Evolutionary conservation across 495 filamentous ascomycete species (phyloP), one percentile per base, ranked within the genome.

Genomic region (Geopyxis carbonaria): DNA sequence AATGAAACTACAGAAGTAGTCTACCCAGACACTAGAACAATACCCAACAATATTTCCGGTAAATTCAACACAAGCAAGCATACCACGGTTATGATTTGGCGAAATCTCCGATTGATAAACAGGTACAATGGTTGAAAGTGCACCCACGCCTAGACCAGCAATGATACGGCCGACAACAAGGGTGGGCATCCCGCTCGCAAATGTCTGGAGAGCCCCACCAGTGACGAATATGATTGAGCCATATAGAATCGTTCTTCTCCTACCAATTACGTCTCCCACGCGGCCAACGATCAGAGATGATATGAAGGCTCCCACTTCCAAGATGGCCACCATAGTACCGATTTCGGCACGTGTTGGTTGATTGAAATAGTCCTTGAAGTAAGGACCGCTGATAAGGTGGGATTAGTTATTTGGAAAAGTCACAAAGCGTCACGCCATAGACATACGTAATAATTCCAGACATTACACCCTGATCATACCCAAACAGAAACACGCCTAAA

Each of bases 401-500:
- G 16, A 38, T 35, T n/a, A 48, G 42, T 7, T 27, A 46, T 58
- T 35, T 41, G 42, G 40, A 21, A 57, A 28, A 21, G 28, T 36
- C 5, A 14, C 11, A 23, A 34, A 38, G 24, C n/a, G 36, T 22
- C n/a, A n/a, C n/a, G n/a, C n/a, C 36, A 9, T n/a, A 11, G 10
- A 67, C 80, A 48, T 67, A 93, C 85, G 80, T 94, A 61, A 97
- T 94, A 53, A 97, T 92, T 29, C 89, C 91, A 43, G 91, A 95
- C 89, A 94, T 95, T 32, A 97, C 89, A 44, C 89, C 89, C 59
- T 97, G 89, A 56, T 97, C 89, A 70, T 97, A 97, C 39, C 89
- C 91, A 59, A 97, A 97, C 19, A 97, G 65, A 50, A 97, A 97
- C 19, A 97, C 89, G 18, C 89, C 89, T 55, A 97, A 68, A 34